phyloP scores from a whole-genome alignment of 148 eudicot genomes.

The Gaultheria prostrata region DNA sequence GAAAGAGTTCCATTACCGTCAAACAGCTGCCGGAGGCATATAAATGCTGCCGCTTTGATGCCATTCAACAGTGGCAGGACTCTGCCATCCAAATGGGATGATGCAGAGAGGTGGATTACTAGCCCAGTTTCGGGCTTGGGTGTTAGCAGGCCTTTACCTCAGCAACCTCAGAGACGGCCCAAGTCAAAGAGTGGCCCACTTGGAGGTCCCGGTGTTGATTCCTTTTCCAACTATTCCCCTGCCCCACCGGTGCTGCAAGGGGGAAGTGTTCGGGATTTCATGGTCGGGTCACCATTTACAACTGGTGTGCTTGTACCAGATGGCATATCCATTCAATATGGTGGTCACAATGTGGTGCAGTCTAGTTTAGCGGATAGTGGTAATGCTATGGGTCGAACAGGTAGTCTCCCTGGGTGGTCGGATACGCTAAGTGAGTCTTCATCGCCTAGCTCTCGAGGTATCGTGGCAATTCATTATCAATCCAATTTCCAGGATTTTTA shows the following conservation, averaged over 20 bases:
- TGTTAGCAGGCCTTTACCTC: slow-evolving; percentile 24
- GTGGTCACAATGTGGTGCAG: slow-evolving; percentile 30
- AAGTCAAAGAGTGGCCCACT: slow-evolving; percentile 93
- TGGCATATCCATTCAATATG: slow-evolving; percentile 39
- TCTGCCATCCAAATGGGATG: slow-evolving; percentile 95
- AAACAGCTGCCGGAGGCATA: slow-evolving; percentile 38
- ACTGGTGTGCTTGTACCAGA: slow-evolving; percentile 54
- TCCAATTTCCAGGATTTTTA: background rate
- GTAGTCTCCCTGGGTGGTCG: slow-evolving; percentile 51
- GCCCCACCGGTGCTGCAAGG: slow-evolving; percentile 43
- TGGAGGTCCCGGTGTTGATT: slow-evolving; percentile 45
- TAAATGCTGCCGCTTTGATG: slow-evolving; percentile 47
- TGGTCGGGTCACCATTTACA: slow-evolving; percentile 43
- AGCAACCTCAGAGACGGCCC: slow-evolving; percentile 42
- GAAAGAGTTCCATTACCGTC: slow-evolving; percentile 65
- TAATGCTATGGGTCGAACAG: slow-evolving; percentile 16
- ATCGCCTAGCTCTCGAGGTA: slow-evolving; percentile 54
- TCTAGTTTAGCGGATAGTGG: slow-evolving; percentile 31
- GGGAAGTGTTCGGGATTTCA: slow-evolving; percentile 42
- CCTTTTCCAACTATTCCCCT: slow-evolving; percentile 56
- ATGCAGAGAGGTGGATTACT: slow-evolving; percentile 96
- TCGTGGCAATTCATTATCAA: background rate
- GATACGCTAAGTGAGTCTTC: slow-evolving; percentile 50
- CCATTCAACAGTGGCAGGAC: slow-evolving; percentile 80
- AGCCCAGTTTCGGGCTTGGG: slow-evolving; percentile 59